phyloP scores from a whole-genome alignment of 2,329 filamentous ascomycete genomes.

The Rutstroemia sp. region DNA sequence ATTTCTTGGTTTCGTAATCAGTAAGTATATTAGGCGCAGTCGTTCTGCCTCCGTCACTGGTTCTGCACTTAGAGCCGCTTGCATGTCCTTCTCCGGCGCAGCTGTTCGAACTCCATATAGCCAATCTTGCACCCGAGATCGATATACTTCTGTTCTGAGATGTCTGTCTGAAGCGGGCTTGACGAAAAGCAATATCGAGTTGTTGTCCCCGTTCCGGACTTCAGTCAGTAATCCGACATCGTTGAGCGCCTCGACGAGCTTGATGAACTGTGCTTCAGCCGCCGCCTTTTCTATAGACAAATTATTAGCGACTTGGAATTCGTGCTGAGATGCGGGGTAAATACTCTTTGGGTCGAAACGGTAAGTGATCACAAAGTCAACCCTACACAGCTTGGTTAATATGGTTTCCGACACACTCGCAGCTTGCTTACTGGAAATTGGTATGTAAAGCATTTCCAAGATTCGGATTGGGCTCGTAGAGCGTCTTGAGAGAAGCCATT shows the following conservation, averaged over 20 bases:
- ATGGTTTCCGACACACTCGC: not conserved
- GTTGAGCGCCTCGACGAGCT: conserved; percentile 68
- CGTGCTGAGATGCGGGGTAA: not conserved
- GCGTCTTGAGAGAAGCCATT: conserved; percentile 24
- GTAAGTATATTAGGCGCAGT: conserved; percentile 77
- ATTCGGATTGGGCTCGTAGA: conserved; percentile 19
- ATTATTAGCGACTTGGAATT: conserved; percentile 15
- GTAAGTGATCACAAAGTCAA: conserved; percentile 86
- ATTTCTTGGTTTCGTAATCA: conserved; percentile 65
- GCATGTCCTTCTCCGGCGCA: conserved; percentile 67
- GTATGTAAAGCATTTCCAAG: conserved; percentile 20
- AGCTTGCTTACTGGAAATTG: conserved; percentile 36
- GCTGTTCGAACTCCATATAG: conserved; percentile 76
- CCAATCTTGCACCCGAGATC: conserved; percentile 87
- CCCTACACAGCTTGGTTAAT: conserved; percentile 36
- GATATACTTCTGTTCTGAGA: conserved; percentile 73
- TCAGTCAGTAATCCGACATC: conserved; percentile 79
- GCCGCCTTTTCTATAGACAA: conserved; percentile 50
- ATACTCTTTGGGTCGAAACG: conserved; percentile 61
- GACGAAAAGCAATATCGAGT: conserved; percentile 75
- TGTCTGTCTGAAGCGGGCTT: conserved; percentile 69
- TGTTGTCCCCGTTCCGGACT: conserved; percentile 70
- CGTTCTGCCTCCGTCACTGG: conserved; percentile 84
- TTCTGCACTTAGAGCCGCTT: conserved; percentile 59
- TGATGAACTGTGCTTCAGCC: conserved; percentile 68